Evolutionary conservation across 805 yeast species (phyloP), one percentile per base, ranked within the genome.

Genomic region (Saturnispora hagleri): DNA sequence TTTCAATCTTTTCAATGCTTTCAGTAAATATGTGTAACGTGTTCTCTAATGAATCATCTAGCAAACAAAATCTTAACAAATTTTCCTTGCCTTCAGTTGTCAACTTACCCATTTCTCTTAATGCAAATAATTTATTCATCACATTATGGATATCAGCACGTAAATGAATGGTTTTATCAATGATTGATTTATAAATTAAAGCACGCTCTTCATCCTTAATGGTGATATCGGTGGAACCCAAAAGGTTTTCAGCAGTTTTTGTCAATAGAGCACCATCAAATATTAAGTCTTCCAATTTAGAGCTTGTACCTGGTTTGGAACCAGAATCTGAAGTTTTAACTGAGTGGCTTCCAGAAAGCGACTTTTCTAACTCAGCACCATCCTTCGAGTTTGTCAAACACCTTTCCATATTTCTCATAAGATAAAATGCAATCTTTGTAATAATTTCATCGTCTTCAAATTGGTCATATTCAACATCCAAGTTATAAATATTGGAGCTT

Each of bases 201-300:
- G 65, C 68, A 54, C 75, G 76, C 41, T 69, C 71, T 41, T 64
- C 65, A 40, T 63, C 69, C 43, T 62, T 67, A 36, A 57, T 56
- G 9, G 57, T 48, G 3, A 17, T 13, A 46, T 61, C 60, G 53
- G 68, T 69, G 31, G 66, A 70, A 47, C 72, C 77, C 51, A 86
- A 65, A 51, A 86, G 65, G 53, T 79, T 77, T 55, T 82, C 89
- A 0, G 90, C 91, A 2, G 88, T 77, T 63, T 83, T 84, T 60
- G 88, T 82, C 47, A 86, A 72, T 52, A 86, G 69, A 0, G 89
- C 76, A 5, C 91, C 93, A 67, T 85, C 91, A 63, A 82, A 84
- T 64, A 86, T 74, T 47, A 86, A 70, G 56, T 86, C 91, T 62
- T 76, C 86, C 34, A 68, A 67, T 35, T 58, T 58, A 31, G 56